phyloP scores from a whole-genome alignment of 1,284 basidiomycete species.

The Austropuccinia psidii region DNA sequence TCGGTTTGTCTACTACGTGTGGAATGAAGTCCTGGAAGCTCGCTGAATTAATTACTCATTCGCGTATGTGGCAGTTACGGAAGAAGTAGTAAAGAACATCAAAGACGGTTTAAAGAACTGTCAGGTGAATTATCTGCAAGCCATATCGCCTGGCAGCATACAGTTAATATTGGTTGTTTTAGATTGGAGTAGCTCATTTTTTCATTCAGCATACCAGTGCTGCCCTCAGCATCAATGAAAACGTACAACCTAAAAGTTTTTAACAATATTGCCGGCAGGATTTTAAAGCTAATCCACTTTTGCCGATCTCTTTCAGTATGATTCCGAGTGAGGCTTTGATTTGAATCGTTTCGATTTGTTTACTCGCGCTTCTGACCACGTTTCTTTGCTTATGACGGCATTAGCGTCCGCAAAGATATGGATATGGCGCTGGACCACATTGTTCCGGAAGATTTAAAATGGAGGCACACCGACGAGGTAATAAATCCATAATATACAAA shows the following conservation, averaged over 20 bases:
- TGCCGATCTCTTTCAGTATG: background rate
- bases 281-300: background rate
- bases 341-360: background rate
- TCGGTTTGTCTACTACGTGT: constrained; percentile 14
- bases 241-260: constrained; percentile 34
- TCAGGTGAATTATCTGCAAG: constrained; percentile 7
- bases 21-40: background rate
- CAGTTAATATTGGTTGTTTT: background rate
- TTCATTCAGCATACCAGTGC: constrained; percentile 48
- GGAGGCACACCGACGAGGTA: constrained; percentile 44
- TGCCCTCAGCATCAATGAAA: constrained; percentile 47
- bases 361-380: background rate
- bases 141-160: background rate
- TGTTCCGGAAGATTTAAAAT: constrained; percentile 46
- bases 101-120: constrained; percentile 35
- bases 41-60: background rate
- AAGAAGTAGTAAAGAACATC: constrained; percentile 27
- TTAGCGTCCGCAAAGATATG: constrained; percentile 46
- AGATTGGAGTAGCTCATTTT: constrained; percentile 39
- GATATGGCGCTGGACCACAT: constrained; percentile 47
- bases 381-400: background rate
- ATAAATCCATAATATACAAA: background rate
- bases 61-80: constrained; percentile 20
- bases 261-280: background rate
- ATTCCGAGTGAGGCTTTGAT: constrained; percentile 27